Evolutionary conservation across 2,329 filamentous ascomycete species (phyloP).

Genomic region (Hypoxylon rubiginosum): DNA sequence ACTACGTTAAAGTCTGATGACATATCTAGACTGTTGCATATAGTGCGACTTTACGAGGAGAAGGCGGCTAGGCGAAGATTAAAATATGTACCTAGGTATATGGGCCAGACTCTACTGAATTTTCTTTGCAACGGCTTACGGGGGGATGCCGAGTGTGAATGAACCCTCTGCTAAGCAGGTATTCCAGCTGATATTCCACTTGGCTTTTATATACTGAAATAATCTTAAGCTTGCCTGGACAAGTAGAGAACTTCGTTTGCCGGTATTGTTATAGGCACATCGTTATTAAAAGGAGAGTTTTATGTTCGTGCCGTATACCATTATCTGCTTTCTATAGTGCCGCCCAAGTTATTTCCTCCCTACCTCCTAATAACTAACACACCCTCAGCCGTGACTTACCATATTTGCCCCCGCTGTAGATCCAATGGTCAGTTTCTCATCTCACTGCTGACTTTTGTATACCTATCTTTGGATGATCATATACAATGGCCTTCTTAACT

Average conservation of each 20-base stretch:
- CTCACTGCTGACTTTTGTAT: background rate
- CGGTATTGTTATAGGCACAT: no score
- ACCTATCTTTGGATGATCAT: background rate
- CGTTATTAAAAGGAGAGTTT: no score
- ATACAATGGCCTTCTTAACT: background rate
- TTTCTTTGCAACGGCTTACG: background rate
- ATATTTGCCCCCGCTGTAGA: background rate
- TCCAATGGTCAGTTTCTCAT: background rate
- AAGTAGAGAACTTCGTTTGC: no score
- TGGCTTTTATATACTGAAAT: no score
- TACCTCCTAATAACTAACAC: no score
- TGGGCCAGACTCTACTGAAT: background rate
- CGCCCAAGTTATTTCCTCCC: no score
- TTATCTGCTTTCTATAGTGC: no score
- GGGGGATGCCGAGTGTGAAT: background rate
- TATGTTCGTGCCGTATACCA: no score
- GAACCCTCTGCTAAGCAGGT: background rate
- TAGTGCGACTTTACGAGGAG: constrained; percentile 4
- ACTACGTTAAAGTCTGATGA: constrained; percentile 19
- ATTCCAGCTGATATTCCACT: background rate
- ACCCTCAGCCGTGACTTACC: background rate
- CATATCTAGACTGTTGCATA: constrained; percentile 11
- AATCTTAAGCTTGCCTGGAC: no score
- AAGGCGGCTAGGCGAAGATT: background rate
- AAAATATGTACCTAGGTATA: background rate